Evolutionary conservation across 2,329 filamentous ascomycete genomes (phyloP), one percentile per base, ranked within the genome.

Genomic region (Talaromyces amestolkiae): DNA sequence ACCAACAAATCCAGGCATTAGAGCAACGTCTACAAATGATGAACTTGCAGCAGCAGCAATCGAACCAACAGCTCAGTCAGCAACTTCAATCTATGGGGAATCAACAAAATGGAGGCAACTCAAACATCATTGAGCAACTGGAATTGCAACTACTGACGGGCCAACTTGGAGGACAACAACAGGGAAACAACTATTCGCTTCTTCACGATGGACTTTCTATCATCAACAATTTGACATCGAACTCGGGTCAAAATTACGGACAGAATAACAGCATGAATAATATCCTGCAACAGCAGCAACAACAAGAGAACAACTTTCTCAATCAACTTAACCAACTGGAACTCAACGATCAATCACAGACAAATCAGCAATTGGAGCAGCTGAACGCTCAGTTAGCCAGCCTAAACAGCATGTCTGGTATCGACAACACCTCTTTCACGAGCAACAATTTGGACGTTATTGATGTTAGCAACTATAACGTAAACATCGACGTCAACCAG

Each of bases 21-120:
- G 24, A 66, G 24, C 59, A 66, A 22, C 64, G 47, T 24, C 47
- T 66, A 2, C 51, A 66, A 19, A 58, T 61, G 51, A 66, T 66
- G 59, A 63, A 58, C 22, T 39, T 66, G 43, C 58, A 66, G 17
- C 64, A 65, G n/a, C 63, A 65, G 19, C 63, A 61, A 13, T 17
- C 54, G 37, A 53, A 58, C 10, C 56, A 65, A 13, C 61, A 64
- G 15, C 51, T 58, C 11, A 43, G 22, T 13, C 59, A 61, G 19
- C n/a, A 33, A 17, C 39, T 61, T 11, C 49, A 65, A 43, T 43
- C 35, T 35, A n/a, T 41, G 9, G 35, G 56, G 6, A 24, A 27
- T 37, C 33, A 27, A 19, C 39, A 43, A 27, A 56, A 56, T 22
- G 31, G 31, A 6, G 51, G 51, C 19, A 58, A 43, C 15, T 58